These are phyloP conservation scores for Tulasnella sp. DNA, from an alignment of 768 basidiomycete genomes.

Conservation along the genomic window DNA sequence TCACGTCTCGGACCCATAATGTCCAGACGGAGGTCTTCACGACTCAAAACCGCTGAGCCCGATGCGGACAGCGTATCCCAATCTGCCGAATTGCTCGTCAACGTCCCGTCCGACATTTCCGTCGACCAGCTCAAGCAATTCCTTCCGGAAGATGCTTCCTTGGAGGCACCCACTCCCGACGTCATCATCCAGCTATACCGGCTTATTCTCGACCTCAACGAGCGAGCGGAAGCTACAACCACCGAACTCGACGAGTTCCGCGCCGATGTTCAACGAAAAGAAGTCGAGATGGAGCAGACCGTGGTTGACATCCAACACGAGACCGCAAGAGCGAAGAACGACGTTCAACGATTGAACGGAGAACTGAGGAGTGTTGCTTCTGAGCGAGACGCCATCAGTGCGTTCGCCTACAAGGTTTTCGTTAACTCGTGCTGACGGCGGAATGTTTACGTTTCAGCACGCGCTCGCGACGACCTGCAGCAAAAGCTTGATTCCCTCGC, in stretches of 20 bases:
- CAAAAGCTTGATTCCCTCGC: conserved; percentile 45
- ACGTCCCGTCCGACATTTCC: conserved; percentile 4
- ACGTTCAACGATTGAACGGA: conserved; percentile 39
- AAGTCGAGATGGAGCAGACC: conserved; percentile 76
- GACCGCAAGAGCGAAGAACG: conserved; percentile 43
- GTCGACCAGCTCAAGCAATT: not conserved
- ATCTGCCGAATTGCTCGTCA: not conserved
- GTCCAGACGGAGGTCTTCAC: not conserved
- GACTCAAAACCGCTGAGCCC: not conserved
- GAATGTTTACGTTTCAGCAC: conserved; percentile 20
- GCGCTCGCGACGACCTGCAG: conserved; percentile 42
- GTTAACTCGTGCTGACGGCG: not conserved
- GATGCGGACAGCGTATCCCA: not conserved
- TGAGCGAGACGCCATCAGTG: conserved; percentile 59
- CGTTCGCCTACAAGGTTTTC: conserved; percentile 4
- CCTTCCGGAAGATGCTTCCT: conserved; percentile 21
- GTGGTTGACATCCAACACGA: conserved; percentile 63
- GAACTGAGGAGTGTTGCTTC: conserved; percentile 46
- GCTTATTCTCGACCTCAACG: conserved; percentile 43
- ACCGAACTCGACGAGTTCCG: conserved; percentile 59
- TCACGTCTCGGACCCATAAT: not conserved
- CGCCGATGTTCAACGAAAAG: conserved; percentile 57
- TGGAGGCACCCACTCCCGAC: conserved; percentile 47
- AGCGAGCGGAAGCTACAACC: conserved; percentile 42
- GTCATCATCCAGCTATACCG: conserved; percentile 52